phyloP scores from a whole-genome alignment of 805 yeast species.

The Ogataea parapolymorpha region DNA sequence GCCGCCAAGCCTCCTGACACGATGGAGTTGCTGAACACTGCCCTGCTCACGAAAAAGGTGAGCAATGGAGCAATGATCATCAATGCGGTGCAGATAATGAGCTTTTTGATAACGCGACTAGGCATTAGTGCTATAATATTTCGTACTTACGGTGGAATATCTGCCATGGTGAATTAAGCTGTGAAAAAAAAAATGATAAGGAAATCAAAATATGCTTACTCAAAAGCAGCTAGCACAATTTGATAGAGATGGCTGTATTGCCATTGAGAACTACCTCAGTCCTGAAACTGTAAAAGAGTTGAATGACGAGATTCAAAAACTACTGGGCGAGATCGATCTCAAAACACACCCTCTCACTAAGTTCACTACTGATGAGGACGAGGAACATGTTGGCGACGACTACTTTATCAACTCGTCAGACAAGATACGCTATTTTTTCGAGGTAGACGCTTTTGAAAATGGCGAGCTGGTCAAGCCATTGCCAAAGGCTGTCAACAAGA shows the following conservation, averaged over 20 bases:
- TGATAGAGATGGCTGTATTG: slow-evolving; percentile 56
- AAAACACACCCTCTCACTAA: slow-evolving; percentile 62
- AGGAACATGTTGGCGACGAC: slow-evolving; percentile 66
- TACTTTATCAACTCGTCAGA: slow-evolving; percentile 70
- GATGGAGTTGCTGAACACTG: slow-evolving; percentile 46
- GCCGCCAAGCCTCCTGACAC: slow-evolving; percentile 83
- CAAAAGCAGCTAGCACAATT: slow-evolving; percentile 49
- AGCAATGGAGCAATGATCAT: slow-evolving; percentile 69
- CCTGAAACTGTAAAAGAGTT: slow-evolving; percentile 39
- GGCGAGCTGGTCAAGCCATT: slow-evolving; percentile 54
- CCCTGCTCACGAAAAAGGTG: slow-evolving; percentile 48
- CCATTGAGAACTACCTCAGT: slow-evolving; percentile 53
- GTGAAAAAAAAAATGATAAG: slow-evolving; percentile 1
- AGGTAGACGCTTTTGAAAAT: slow-evolving; percentile 57
- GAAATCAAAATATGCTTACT: slow-evolving; percentile 31
- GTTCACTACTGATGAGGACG: slow-evolving; percentile 54
- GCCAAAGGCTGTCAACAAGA: slow-evolving; percentile 62
- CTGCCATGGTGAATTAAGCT: slow-evolving; percentile 29
- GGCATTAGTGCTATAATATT: neutral
- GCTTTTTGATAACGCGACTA: slow-evolving; percentile 63
- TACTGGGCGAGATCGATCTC: slow-evolving; percentile 50
- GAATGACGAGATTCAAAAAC: slow-evolving; percentile 39
- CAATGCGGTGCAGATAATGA: slow-evolving; percentile 69
- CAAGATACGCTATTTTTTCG: slow-evolving; percentile 67
- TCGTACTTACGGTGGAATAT: slow-evolving; percentile 34